Base-by-base conservation (phyloP, 441 rosid genomes). In the Dalechampia spathulata region DNA sequence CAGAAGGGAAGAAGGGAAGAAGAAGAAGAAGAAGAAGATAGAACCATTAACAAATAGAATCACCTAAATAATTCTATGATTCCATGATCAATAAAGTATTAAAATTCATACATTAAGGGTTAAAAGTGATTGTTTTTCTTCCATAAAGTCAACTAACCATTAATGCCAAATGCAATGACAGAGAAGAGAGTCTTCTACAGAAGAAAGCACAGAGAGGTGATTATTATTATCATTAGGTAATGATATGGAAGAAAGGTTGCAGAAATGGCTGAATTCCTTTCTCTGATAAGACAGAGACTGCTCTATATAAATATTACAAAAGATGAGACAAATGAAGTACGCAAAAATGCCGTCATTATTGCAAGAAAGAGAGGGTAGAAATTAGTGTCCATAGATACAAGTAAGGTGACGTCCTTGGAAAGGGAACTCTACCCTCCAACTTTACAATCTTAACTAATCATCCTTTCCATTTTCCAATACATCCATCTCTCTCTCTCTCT, bases 241-340 rank as follows among this genome's bases (percentile, higher is more conserved):
- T 64, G 46, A 60, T 50, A 63, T 30, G 71, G 48, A n/a, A 46
- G 52, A 62, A 22, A 43, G 43, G 21, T 66, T 70, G 75, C 74
- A 60, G 63, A 0, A n/a, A n/a, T n/a, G n/a, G n/a, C n/a, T n/a
- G n/a, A n/a, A n/a, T n/a, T n/a, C n/a, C n/a, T 30, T 51, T 69
- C 60, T 57, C 62, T 72, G 72, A 57, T 48, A 38, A 55, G 89
- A 85, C 57, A 80, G 73, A 74, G 79, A 85, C 87, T 34, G 36
- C 65, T 72, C 82, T 51, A 52, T 45, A 3, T 60, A 60, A 43
- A n/a, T n/a, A 67, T 69, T 63, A 69, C 87, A 75, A 54, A 52
- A 58, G 60, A 77, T 62, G 57, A 56, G 83, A 78, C 82, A 75
- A 72, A 72, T n/a, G 47, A 67, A 70, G 78, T 62, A 51, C 74